Evolutionary conservation across 139 green algal genomes (phyloP), one percentile per base, ranked within the genome.

Genomic region (Chlorella sorokiniana): DNA sequence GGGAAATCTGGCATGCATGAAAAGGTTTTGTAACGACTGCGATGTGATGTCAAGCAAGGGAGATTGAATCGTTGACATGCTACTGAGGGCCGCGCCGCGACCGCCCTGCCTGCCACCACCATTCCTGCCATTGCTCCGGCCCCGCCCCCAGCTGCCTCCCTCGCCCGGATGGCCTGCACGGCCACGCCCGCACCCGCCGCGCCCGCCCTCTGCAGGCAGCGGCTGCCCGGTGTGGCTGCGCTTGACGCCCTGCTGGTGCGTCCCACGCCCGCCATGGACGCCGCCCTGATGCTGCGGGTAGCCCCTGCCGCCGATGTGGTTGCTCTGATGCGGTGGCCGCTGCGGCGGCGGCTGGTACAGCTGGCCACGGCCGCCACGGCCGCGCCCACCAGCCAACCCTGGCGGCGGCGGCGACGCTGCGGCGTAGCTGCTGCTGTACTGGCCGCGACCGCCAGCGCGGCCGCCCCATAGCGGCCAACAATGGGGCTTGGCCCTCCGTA

Each of bases 151-250:
- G 3, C 65, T 22, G 65, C 65, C 65, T 37, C 65, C 40, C 16
- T 37, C 25, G 38, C 65, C 38, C 3, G 27, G 27, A 4, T 64
- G 5, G 65, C 65, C 37, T 27, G 18, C 65, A 31, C 9, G 22
- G 31, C 31, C 29, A 31, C 22, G 22, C n/a, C 67, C 40, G 22
- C n/a, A 22, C 10, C 69, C 40, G 42, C 69, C 41, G 10, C 69
- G 23, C 3, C 23, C 69, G 8, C 20, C n/a, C 6, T 23, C 69
- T 18, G 27, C 69, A 10, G 40, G 25, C 69, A 56, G 40, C 23
- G 54, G 76, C 44, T 54, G n/a, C 7, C 76, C 76, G 7, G 33
- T 59, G 65, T 82, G 76, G 7, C n/a, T 82, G 56, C 76, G 76
- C 44, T 82, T 82, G n/a, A 82, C 56, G 16, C 76, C 76, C 35